phyloP scores from a whole-genome alignment of 805 yeast genomes.

The Candida hispaniensis region DNA sequence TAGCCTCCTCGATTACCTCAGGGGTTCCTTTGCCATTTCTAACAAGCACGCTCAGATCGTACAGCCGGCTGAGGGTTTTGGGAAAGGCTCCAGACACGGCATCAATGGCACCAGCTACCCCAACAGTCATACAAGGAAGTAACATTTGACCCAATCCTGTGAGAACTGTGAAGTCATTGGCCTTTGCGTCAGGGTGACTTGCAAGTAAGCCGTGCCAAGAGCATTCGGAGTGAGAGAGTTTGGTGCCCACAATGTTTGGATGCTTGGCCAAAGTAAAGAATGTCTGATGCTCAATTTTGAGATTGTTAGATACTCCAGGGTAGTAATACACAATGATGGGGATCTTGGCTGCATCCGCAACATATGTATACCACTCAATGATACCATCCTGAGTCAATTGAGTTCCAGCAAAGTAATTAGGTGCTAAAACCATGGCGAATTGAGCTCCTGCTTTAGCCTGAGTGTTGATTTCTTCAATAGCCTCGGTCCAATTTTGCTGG shows the following conservation, averaged over 20 bases:
- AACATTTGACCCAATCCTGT: slow-evolving; percentile 45
- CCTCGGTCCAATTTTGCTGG: slow-evolving; percentile 37
- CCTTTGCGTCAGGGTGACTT: slow-evolving; percentile 32
- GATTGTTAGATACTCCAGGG: slow-evolving; percentile 41
- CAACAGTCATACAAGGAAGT: slow-evolving; percentile 38
- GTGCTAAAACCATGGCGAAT: slow-evolving; percentile 32
- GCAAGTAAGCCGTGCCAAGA: slow-evolving; percentile 39
- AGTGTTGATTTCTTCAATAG: slow-evolving; percentile 29
- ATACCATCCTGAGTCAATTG: slow-evolving; percentile 37
- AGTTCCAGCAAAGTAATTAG: slow-evolving; percentile 40
- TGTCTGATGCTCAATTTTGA: slow-evolving; percentile 33
- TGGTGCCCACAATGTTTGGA: slow-evolving; percentile 40
- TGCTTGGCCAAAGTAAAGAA: slow-evolving; percentile 35
- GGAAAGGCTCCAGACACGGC: slow-evolving; percentile 46
- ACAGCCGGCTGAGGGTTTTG: slow-evolving; percentile 36
- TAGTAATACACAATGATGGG: slow-evolving; percentile 39
- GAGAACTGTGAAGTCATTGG: slow-evolving; percentile 35
- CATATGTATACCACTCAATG: slow-evolving; percentile 35
- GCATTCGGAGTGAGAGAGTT: slow-evolving; percentile 43
- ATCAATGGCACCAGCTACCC: slow-evolving; percentile 43
- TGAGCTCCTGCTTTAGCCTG: slow-evolving; percentile 26
- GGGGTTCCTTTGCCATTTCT: slow-evolving; percentile 28
- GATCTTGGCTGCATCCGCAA: slow-evolving; percentile 35
- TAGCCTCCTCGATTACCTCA: slow-evolving; percentile 31
- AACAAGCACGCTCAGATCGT: slow-evolving; percentile 29